These are phyloP conservation scores for Myrica gale DNA, from an alignment of 306 rosid species.

Conservation along the genomic window DNA sequence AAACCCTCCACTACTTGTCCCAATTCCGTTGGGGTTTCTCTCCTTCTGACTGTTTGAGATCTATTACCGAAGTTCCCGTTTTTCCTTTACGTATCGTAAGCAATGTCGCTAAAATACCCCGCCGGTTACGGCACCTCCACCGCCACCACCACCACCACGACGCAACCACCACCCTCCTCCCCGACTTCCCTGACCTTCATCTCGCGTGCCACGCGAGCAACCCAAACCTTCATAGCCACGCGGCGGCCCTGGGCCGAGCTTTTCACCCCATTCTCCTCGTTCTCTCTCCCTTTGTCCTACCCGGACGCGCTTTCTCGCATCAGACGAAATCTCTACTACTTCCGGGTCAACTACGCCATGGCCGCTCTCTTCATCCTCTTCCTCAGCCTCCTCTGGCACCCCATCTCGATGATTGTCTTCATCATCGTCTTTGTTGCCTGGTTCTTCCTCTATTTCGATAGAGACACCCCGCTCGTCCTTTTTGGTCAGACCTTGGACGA, in stretches of 20 bases:
- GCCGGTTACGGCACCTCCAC: conserved; percentile 30
- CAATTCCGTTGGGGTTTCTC: neutral
- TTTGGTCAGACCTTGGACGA: conserved; percentile 34
- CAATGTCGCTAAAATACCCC: conserved; percentile 25
- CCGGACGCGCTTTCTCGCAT: conserved; percentile 41
- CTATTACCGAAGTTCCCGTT: neutral
- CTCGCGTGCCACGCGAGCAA: conserved; percentile 29
- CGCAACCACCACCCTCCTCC: conserved; percentile 16
- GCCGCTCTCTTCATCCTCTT: conserved; percentile 43
- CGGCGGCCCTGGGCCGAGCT: conserved; percentile 52
- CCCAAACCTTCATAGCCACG: conserved; percentile 35
- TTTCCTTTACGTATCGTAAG: neutral
- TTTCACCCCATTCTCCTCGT: conserved; percentile 25
- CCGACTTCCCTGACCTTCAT: conserved; percentile 22
- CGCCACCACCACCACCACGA: conserved; percentile 8
- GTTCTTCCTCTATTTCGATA: conserved; percentile 48
- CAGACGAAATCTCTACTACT: conserved; percentile 38
- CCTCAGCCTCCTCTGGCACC: conserved; percentile 57
- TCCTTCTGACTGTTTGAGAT: neutral
- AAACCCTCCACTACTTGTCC: neutral
- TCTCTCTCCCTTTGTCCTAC: conserved; percentile 35
- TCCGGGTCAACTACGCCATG: conserved; percentile 49
- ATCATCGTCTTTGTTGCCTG: conserved; percentile 38
- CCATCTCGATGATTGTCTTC: conserved; percentile 49
- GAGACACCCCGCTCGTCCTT: conserved; percentile 34